Base-by-base conservation (phyloP, 108 stramenopile species). In the Nannochloropsis gaditana region DNA sequence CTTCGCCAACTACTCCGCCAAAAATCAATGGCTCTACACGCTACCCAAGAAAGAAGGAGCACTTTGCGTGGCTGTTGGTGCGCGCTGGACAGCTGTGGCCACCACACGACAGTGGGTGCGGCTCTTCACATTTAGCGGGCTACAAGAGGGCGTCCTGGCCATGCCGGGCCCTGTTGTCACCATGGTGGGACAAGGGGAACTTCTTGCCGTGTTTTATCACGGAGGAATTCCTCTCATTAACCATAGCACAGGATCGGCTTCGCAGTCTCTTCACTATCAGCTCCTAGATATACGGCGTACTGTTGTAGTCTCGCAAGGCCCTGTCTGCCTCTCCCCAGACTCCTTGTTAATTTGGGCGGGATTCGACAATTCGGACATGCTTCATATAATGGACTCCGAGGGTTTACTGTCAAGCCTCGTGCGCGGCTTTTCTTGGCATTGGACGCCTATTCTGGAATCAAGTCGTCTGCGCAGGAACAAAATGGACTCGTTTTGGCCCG, bases 71-170 rank as follows among this genome's bases (percentile, higher is more conserved):
- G 83, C 87, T 42, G 84, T 82, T 3, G 87, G 87, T 42, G 11
- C 21, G 19, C 80, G 84, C 9, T 88, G 84, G 84, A 84, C 73
- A 47, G 87, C 87, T n/a, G 84, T 79, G 84, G 83, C 84, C 10
- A 88, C 87, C 21, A 45, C 80, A 9, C 44, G 81, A 21, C 86
- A 87, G 79, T 44, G 84, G 42, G 80, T 88, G 44, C 45, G 87
- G 15, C 9, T 88, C 9, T 88, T 88, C 80, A 84, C 87, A 45
- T 44, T 84, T 21, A 88, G 87, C 84, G 87, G 87, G 11, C 87
- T 88, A 11, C 87, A 88, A 84, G 87, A 82, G 80, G 43, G 43
- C 17, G 43, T 81, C 10, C 0, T 85, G 43, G 10, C 5, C 1
- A 9, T 81, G 15, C 47, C 50, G 45, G 87, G 87, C 8, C 87